phyloP scores from a whole-genome alignment of 306 rosid species.

The Sphenostylis stenocarpa region DNA sequence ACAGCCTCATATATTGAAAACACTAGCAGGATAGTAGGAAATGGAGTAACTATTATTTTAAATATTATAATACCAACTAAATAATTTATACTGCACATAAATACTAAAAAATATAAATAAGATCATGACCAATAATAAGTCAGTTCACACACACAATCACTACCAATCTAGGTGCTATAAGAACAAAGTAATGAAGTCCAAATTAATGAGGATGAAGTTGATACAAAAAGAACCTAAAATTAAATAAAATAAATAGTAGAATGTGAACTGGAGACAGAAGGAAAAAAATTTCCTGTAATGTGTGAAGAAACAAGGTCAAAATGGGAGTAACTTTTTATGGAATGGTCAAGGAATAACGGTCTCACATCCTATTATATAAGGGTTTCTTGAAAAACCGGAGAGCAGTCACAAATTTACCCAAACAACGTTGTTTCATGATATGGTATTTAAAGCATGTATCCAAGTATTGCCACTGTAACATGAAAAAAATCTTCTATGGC shows the following conservation, averaged over 20 bases:
- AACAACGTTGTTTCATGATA: neutral
- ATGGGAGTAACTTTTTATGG: neutral
- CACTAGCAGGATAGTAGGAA: neutral
- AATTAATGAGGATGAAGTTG: neutral
- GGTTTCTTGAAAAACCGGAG: no score
- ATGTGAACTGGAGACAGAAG: neutral
- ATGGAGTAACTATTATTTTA: neutral
- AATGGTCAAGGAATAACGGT: neutral
- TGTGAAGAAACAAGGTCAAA: neutral
- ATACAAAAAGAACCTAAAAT: neutral
- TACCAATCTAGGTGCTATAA: neutral
- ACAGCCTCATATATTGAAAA: neutral
- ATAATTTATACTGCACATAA: neutral
- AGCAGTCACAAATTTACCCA: neutral
- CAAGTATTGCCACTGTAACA: neutral
- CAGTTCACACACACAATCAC: neutral
- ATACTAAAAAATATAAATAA: neutral
- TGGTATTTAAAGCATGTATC: neutral
- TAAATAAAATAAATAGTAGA: neutral
- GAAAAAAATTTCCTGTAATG: neutral
- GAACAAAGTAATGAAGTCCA: neutral
- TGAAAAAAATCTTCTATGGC: neutral
- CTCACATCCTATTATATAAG: neutral
- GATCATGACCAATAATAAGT: neutral
- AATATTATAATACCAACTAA: neutral